These are phyloP conservation scores for Starmerella potacharoeniae DNA, from an alignment of 805 yeast genomes.

Conservation along the genomic window DNA sequence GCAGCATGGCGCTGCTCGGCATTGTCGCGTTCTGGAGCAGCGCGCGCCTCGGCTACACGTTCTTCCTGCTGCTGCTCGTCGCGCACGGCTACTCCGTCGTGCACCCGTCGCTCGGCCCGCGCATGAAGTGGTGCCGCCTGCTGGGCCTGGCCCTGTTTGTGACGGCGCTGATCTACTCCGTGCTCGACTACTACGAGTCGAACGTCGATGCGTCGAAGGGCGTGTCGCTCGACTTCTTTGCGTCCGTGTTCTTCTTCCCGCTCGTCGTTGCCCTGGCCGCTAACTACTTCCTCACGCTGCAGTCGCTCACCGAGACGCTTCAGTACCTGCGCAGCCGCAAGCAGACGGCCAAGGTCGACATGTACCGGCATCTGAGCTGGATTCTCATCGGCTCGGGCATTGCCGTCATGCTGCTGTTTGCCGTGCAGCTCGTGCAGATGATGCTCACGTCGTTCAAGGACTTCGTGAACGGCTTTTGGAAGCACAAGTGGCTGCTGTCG, in stretches of 20 bases:
- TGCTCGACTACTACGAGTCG: slow-evolving; percentile 39
- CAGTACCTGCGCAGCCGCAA: slow-evolving; percentile 66
- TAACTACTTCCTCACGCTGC: slow-evolving; percentile 65
- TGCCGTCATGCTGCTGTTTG: slow-evolving; percentile 57
- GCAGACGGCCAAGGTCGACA: slow-evolving; percentile 78
- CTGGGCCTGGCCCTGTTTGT: slow-evolving; percentile 48
- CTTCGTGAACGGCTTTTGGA: slow-evolving; percentile 81
- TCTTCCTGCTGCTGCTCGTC: slow-evolving; percentile 74
- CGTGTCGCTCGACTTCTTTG: slow-evolving; percentile 23
- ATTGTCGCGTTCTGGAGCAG: slow-evolving; percentile 72
- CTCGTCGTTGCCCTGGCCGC: slow-evolving; percentile 53
- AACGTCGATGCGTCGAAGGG: slow-evolving; percentile 32
- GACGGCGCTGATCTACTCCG: slow-evolving; percentile 42
- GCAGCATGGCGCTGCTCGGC: slow-evolving; percentile 62
- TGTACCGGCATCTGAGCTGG: slow-evolving; percentile 70
- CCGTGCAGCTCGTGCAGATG: slow-evolving; percentile 59
- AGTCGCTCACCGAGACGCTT: slow-evolving; percentile 64
- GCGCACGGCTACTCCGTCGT: slow-evolving; percentile 93
- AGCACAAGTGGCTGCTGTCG: slow-evolving; percentile 70
- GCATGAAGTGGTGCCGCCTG: slow-evolving; percentile 61
- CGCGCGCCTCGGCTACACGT: slow-evolving; percentile 72
- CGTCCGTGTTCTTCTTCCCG: slow-evolving; percentile 58
- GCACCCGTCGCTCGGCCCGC: slow-evolving; percentile 66
- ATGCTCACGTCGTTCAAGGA: slow-evolving; percentile 59
- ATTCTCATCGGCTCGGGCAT: slow-evolving; percentile 51